Evolutionary conservation across 2,329 filamentous ascomycete species (phyloP).

Genomic region (Sordariomycetes sp.): DNA sequence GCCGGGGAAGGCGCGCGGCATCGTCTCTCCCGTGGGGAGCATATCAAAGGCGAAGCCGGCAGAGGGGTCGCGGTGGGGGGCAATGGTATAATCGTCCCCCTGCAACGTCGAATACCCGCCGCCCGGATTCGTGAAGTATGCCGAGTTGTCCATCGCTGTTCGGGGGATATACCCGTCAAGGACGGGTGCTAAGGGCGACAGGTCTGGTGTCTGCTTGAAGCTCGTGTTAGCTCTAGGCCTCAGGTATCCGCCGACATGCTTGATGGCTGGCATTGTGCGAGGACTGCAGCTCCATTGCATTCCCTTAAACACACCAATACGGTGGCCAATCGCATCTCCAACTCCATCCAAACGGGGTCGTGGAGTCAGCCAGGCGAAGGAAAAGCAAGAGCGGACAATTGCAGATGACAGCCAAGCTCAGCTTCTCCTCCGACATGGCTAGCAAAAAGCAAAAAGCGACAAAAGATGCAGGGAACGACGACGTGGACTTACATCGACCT

Average conservation of each 20-base stretch:
- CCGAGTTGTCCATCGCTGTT: conserved; percentile 1
- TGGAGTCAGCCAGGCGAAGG: too few relatives aligned
- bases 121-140: conserved; percentile 2
- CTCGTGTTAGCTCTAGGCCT: not conserved
- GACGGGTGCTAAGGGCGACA: conserved; percentile 1
- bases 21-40: conserved; percentile 2
- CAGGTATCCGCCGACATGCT: too few relatives aligned
- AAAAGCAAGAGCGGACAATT: too few relatives aligned
- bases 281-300: too few relatives aligned
- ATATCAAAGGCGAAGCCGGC: conserved; percentile 1
- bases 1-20: conserved; percentile 2
- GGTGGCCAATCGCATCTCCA: too few relatives aligned
- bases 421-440: not conserved
- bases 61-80: conserved; percentile 1
- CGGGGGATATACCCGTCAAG: not conserved
- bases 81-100: conserved; percentile 3
- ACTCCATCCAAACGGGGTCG: too few relatives aligned
- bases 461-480: not conserved
- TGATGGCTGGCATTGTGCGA: too few relatives aligned
- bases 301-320: too few relatives aligned
- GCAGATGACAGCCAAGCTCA: not conserved
- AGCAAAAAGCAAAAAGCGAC: not conserved
- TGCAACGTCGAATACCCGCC: conserved; percentile 1
- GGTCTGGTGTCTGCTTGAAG: conserved; percentile 1
- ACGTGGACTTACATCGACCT: conserved; percentile 2